phyloP scores from a whole-genome alignment of 2,329 filamentous ascomycete species.

The Xylaria sp. region DNA sequence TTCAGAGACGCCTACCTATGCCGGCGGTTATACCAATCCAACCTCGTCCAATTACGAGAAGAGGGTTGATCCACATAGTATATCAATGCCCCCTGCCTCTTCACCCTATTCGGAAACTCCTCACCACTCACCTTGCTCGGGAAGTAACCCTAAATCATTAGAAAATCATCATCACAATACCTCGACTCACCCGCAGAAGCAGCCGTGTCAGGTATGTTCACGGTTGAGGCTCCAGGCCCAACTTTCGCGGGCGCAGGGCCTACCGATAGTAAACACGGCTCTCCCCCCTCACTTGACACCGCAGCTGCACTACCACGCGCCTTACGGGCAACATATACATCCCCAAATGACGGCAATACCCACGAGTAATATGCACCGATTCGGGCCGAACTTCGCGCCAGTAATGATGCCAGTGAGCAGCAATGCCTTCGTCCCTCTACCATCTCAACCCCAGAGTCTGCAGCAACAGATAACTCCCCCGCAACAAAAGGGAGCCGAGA shows the following conservation, averaged over 20 bases:
- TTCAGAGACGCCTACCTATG: slow-evolving; percentile 22
- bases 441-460: slow-evolving; percentile 29
- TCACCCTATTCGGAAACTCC: slow-evolving; percentile 27
- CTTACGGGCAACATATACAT: slow-evolving; percentile 43
- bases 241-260: slow-evolving; percentile 42
- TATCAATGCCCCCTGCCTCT: slow-evolving; percentile 41
- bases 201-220: slow-evolving; percentile 47
- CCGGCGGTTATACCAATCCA: slow-evolving; percentile 15
- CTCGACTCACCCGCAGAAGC: slow-evolving; percentile 37
- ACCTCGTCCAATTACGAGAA: slow-evolving; percentile 2
- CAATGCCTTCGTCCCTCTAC: slow-evolving; percentile 36
- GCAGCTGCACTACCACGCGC: slow-evolving; percentile 39
- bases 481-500: not conserved
- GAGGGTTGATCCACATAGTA: slow-evolving; percentile 21
- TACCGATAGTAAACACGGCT: slow-evolving; percentile 42
- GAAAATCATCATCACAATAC: slow-evolving; percentile 24
- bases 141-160: slow-evolving; percentile 5
- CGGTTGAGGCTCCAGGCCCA: slow-evolving; percentile 47
- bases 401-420: slow-evolving; percentile 45
- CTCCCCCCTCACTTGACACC: slow-evolving; percentile 41
- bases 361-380: slow-evolving; percentile 39
- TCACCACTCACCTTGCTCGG: slow-evolving; percentile 19
- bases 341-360: slow-evolving; percentile 46
- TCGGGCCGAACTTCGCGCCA: slow-evolving; percentile 39
- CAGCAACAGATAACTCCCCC: slow-evolving; percentile 2